Evolutionary conservation across 768 basidiomycete genomes (phyloP), one percentile per base, ranked within the genome.

Genomic region (Clitopilus passeckerianus): DNA sequence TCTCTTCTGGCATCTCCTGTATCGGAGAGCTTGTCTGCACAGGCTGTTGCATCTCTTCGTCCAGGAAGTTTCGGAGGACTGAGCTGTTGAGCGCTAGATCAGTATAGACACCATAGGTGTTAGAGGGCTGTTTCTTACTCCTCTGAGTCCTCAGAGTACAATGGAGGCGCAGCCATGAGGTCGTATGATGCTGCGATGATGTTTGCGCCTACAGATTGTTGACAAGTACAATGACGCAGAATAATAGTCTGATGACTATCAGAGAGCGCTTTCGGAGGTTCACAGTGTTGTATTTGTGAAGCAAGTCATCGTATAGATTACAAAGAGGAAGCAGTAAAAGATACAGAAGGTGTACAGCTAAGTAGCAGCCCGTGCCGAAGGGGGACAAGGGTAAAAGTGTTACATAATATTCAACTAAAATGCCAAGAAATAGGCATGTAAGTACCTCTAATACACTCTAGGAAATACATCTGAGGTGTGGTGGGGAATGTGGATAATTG

Each of bases 1-100:
- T 65, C 66, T 57, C 22, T 46, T 53, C 33, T 59, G 58, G 61
- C 59, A 60, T 18, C 34, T 59, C 35, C 53, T 57, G 30, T 46
- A 53, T 50, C 27, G 59, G 18, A 24, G 57, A 55, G 20, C 20
- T 18, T 54, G 64, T 34, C 56, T 63, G 53, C 64, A 59, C 24
- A 44, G 34, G 14, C 37, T n/a, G 24, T 10, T 46, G 24, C 23
- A 59, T 57, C n/a, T 57, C 61, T 44, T 52, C 35, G 30, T 59
- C 33, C 12, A 57, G 53, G 1, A 60, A 59, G n/a, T 53, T 57
- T 5, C 59, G 61, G 5, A 54, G 63, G 14, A 60, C 43, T 27
- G 59, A 58, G 14, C 61, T 62, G 10, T 7, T 7, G 35, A 15
- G 22, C 34, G 16, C n/a, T 50, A 16, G 8, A 15, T 14, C 27